Evolutionary conservation across 176 grass and related monocot species (phyloP).

Genomic region (Zizania latifolia): DNA sequence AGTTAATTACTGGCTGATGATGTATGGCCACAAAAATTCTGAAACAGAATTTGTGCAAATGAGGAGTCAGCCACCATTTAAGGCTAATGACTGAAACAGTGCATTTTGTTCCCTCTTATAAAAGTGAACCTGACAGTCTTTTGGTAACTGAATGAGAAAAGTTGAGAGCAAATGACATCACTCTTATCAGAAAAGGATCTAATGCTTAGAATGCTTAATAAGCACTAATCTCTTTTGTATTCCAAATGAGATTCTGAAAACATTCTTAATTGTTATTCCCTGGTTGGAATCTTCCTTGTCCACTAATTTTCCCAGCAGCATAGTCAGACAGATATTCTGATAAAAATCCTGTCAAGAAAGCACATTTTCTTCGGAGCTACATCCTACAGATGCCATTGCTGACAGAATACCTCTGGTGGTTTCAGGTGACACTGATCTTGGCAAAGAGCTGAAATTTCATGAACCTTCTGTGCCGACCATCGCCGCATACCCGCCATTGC

Average conservation of each 20-base stretch:
- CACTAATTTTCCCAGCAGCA: background rate
- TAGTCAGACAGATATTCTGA: background rate
- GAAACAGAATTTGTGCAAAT: background rate
- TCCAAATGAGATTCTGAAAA: background rate
- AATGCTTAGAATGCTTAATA: background rate
- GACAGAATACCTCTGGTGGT: background rate
- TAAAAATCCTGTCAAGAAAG: background rate
- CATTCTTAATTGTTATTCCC: background rate
- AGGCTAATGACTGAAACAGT: background rate
- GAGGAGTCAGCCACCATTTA: no score
- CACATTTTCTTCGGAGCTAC: no score
- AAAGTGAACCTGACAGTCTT: background rate
- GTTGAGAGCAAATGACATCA: background rate
- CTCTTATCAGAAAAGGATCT: background rate
- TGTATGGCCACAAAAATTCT: background rate
- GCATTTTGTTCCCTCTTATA: background rate
- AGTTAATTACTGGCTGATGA: background rate
- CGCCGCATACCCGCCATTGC: background rate
- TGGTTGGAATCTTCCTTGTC: background rate
- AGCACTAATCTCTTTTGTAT: background rate
- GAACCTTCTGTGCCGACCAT: background rate
- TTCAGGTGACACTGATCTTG: conserved; percentile 13
- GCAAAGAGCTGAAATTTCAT: conserved; percentile 11
- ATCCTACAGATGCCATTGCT: no score
- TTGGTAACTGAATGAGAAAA: background rate